Evolutionary conservation across 495 filamentous ascomycete genomes (phyloP), one percentile per base, ranked within the genome.

Genomic region (Annulohypoxylon maeteangense): DNA sequence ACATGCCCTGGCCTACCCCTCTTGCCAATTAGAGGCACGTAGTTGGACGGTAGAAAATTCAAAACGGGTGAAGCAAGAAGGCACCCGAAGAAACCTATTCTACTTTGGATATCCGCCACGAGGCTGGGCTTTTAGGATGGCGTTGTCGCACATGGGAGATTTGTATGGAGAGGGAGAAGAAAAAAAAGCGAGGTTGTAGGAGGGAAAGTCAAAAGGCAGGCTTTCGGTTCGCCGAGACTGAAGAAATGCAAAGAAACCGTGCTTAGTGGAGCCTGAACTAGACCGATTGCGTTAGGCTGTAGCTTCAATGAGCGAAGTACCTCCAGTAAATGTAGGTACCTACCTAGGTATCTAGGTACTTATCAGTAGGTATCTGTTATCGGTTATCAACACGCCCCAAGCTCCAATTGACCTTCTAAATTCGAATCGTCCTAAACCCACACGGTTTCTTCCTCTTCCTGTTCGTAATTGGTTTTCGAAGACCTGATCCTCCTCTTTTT

Each of bases 401-500:
- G 66, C 59, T 69, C 60, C 45, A 38, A 62, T 20, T 44, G 40
- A 25, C 70, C 54, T 72, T 36, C 64, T 68, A 64, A 68, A 68
- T 72, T 72, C 58, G 53, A 62, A 67, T 44, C 27, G 59, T 62
- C 47, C 14, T 36, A 62, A 70, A 65, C 34, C 63, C 58, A 63
- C 63, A 59, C 27, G 60, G 53, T 68, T 72, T 65, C 55, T 56
- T 61, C 22, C n/a, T 65, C 55, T 56, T 61, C 22, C n/a, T 44
- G 20, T 47, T 40, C 53, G 64, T 62, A 45, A 54, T 65, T 68
- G 40, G 53, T 27, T 70, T 66, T 66, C 25, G 27, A 32, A 63
- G 60, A 65, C 65, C 55, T 61, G 60, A 65, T 68, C 60, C 65
- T 68, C 56, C 65, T 62, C 61, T 64, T 63, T 63, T 68, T 45